Evolutionary conservation across 2,329 filamentous ascomycete species (phyloP), one percentile per base, ranked within the genome.

Genomic region (Aspergillus niger): DNA sequence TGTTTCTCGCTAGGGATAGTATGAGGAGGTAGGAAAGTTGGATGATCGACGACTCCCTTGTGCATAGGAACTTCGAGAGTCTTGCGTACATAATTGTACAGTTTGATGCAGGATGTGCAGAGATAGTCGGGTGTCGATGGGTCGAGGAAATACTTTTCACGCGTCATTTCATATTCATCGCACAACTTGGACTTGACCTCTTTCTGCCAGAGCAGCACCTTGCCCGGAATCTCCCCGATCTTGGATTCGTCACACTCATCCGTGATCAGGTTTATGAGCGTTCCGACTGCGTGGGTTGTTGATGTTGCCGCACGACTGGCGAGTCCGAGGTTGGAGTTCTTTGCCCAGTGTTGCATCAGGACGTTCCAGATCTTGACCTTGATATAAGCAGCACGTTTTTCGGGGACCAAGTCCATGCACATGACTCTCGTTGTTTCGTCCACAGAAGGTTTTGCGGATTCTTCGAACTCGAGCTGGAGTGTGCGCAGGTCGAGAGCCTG

Each of bases 401-500:
- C 32, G n/a, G 39, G 39, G 20, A 38, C 32, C 8, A 30, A 11
- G 2, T 39, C 15, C 5, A 2, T 20, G 26, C 50, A 44, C 5
- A 47, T n/a, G 8, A 13, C 20, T 13, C 50, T 8, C 2, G 59
- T 64, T 22, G 49, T 50, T 11, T 59, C 55, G 24, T 57, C 52
- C n/a, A 68, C 48, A 10, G 57, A 49, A 2, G 15, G 48, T 1
- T 41, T 39, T 8, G 61, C 49, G 5, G 20, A 30, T 1, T 57
- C 52, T n/a, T 67, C 60, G 30, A 70, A 70, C 13, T 58, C 57
- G 0, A 49, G 28, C 26, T 70, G 67, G 17, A 65, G 60, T 7
- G 72, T 78, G 1, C 83, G 76, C 3, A 85, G 72, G 62, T 85
- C 83, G 0, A 84, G 71, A 0, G 85, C 87, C 70, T 90, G 87